Percentiles rank a stretch among this genome's conserved stretches.
Conservation (phyloP, 176 grass and related monocot genomes). For the Musa acuminata region DNA sequence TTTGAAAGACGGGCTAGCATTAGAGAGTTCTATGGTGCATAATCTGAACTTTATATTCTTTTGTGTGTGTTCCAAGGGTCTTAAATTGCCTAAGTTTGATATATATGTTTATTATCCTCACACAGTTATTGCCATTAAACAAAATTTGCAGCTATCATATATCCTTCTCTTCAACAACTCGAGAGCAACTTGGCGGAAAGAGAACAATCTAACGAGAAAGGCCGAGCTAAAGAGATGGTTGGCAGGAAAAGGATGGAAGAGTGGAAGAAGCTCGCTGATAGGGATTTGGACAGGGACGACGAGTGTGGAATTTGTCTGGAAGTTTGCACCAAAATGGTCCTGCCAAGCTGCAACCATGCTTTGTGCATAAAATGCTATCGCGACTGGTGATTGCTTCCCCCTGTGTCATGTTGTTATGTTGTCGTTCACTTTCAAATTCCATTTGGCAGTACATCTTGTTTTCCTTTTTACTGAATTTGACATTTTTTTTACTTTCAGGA, state of each 20-base stretch:
- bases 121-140: background rate
- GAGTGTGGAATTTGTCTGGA: slow-evolving; percentile 89
- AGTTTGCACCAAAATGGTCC: slow-evolving; percentile 63
- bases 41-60: background rate
- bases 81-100: background rate
- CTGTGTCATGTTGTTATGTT: background rate
- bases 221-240: slow-evolving; percentile 48
- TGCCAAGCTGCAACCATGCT: slow-evolving; percentile 73
- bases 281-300: slow-evolving; percentile 70
- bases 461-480: background rate
- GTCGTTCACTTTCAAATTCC: background rate
- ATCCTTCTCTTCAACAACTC: slow-evolving; percentile 16
- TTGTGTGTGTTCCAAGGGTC: background rate
- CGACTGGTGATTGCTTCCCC: slow-evolving; percentile 36
- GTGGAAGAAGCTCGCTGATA: slow-evolving; percentile 40
- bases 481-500: slow-evolving; percentile 26
- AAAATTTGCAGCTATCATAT: slow-evolving; percentile 6
- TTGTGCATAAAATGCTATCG: slow-evolving; percentile 70
- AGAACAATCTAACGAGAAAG: slow-evolving; percentile 76
- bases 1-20: slow-evolving; percentile 88
- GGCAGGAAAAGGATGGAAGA: slow-evolving; percentile 52
- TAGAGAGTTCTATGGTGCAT: slow-evolving; percentile 81
- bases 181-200: slow-evolving; percentile 27
- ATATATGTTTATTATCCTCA: background rate
- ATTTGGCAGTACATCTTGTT: background rate